These are phyloP conservation scores for Russula sp. DNA, from an alignment of 768 basidiomycete genomes.

Conservation along the genomic window DNA sequence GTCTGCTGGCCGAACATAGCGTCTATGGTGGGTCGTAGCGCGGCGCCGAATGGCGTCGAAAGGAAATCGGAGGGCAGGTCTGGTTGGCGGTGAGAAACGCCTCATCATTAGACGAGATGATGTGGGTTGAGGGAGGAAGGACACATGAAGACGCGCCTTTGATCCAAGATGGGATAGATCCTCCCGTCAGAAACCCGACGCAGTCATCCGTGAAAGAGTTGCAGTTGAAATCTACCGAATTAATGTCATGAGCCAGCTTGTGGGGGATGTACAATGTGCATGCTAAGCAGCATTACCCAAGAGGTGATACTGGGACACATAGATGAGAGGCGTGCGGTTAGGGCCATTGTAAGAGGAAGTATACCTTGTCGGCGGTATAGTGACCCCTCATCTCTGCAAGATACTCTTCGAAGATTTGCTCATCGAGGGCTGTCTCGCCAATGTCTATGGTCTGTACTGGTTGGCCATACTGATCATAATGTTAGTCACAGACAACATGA, in stretches of 20 bases:
- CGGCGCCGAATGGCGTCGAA: constrained; percentile 80
- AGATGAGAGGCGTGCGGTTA: not conserved
- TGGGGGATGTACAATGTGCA: not conserved
- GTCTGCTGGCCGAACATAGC: constrained; percentile 59
- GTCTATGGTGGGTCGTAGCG: constrained; percentile 86
- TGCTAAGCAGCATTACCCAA: constrained; percentile 42
- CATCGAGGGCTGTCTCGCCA: constrained; percentile 74
- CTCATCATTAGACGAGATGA: no score
- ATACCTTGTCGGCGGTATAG: constrained; percentile 86
- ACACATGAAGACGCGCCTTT: constrained; percentile 43
- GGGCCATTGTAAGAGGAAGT: constrained; percentile 21
- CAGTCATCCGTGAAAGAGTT: constrained; percentile 91
- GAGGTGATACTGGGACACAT: constrained; percentile 63
- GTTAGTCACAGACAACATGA: not conserved
- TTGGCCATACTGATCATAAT: constrained; percentile 51
- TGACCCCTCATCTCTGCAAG: constrained; percentile 62
- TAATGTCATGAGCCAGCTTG: not conserved
- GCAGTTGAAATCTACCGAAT: constrained; percentile 74
- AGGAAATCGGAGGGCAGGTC: constrained; percentile 80
- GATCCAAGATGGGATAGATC: constrained; percentile 73
- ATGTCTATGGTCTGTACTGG: constrained; percentile 67
- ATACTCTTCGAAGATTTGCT: constrained; percentile 83
- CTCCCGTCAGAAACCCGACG: constrained; percentile 80
- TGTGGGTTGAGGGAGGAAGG: no score
- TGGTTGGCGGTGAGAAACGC: constrained; percentile 23